phyloP scores from a whole-genome alignment of 192 early-diverging fungal genomes.

The Gigaspora rosea region DNA sequence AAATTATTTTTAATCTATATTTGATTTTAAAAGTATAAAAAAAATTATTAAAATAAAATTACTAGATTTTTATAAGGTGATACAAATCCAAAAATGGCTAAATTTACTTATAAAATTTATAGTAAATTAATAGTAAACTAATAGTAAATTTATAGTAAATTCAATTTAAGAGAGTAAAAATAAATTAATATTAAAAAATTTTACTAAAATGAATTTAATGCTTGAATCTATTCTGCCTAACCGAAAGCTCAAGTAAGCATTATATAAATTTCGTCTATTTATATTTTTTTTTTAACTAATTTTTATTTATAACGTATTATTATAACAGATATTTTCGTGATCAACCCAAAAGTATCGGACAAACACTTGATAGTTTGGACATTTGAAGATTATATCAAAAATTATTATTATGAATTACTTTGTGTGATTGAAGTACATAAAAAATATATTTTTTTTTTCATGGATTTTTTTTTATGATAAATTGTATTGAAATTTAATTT shows the following conservation, averaged over 20 bases:
- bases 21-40: no score
- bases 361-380: constrained; percentile 87
- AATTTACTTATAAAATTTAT: no score
- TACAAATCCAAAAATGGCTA: no score
- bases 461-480: no score
- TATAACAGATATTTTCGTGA: constrained; percentile 81
- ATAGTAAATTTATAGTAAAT: no score
- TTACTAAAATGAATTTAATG: constrained; percentile 92
- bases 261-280: background rate
- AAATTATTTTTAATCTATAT: no score
- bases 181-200: no score
- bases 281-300: background rate
- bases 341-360: constrained; percentile 65
- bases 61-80: no score
- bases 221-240: constrained; percentile 77
- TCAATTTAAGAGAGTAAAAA: no score
- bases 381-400: constrained; percentile 94
- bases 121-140: no score
- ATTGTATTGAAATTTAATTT: no score
- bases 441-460: background rate
- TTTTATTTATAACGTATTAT: background rate
- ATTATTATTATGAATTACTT: constrained; percentile 88
- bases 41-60: no score
- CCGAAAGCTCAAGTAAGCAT: constrained; percentile 74
- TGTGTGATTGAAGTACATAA: constrained; percentile 75